Evolutionary conservation across 116 monocot species (phyloP), one percentile per base, ranked within the genome.

Genomic region (Posidonia oceanica): DNA sequence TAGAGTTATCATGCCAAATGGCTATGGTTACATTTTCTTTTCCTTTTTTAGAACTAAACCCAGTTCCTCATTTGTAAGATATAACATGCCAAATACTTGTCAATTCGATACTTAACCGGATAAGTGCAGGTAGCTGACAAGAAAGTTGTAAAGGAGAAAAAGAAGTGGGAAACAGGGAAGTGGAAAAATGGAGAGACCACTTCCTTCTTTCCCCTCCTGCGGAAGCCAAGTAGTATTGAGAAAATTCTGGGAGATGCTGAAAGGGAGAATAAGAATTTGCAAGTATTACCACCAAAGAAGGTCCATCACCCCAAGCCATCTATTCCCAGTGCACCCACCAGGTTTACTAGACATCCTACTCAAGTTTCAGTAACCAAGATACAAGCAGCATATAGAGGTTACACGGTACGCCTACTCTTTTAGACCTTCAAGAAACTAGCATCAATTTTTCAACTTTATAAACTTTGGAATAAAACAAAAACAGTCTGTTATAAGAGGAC

Each of bases 161-260:
- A 81, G 71, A 82, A 69, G 68, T 83, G 79, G 83, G 83, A 77
- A 2, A 63, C 71, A 70, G 74, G 80, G 21, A 78, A 66, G 72
- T 69, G 74, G 54, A 82, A 63, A 48, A 67, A 84, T 75, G 81
- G 75, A 42, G 84, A 86, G 53, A 62, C 70, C 71, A 88, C 71
- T 75, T 83, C 91, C 59, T 85, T 91, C 68, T 75, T 86, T 59
- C 84, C 86, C 7, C 76, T 84, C 20, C 67, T 75, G 44, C 14
- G 65, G 68, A 80, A 85, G 52, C 88, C 91, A 55, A 96, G 95
- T 83, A 91, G 91, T 72, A 82, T 88, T 65, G 95, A 96, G 61
- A 79, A 91, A 67, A 96, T 96, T 18, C 63, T 96, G 72, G 81
- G 76, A 52, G 95, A 95, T 71, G 76, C 83, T 6, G 88, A 95